Percentiles rank a stretch among this genome's conserved stretches.
These are phyloP conservation scores for Phalaenopsis aphrodite DNA, from an alignment of 106 monocot species.

Conservation along the genomic window DNA sequence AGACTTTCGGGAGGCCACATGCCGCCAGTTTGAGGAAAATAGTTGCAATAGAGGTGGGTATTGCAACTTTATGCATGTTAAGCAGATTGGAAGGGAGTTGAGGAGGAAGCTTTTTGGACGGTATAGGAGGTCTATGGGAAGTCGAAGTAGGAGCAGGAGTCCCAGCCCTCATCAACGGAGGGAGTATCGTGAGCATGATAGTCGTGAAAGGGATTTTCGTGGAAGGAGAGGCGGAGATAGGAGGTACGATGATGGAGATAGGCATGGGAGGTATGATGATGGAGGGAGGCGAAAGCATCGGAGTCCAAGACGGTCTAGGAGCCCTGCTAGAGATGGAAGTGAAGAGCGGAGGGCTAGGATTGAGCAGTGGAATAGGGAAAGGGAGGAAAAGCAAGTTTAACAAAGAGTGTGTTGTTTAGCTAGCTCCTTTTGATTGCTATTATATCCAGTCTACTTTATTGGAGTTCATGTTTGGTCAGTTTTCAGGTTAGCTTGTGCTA, in stretches of 20 bases:
- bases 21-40: constrained; percentile 69
- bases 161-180: constrained; percentile 18
- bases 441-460: neutral
- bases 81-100: constrained; percentile 60
- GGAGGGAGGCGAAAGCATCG: constrained; percentile 27
- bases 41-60: constrained; percentile 75
- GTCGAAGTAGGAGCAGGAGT: constrained; percentile 39
- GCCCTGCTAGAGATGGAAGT: constrained; percentile 56
- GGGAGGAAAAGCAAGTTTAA: constrained; percentile 30
- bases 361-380: constrained; percentile 74
- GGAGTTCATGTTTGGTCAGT: constrained; percentile 3
- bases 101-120: constrained; percentile 52
- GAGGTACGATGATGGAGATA: constrained; percentile 13
- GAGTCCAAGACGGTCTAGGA: constrained; percentile 29
- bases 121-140: constrained; percentile 20
- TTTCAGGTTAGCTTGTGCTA: constrained; percentile 8
- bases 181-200: constrained; percentile 18
- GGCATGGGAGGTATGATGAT: constrained; percentile 37
- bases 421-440: neutral
- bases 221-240: constrained; percentile 19
- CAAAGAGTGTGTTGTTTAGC: neutral
- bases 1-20: constrained; percentile 67
- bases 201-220: constrained; percentile 4
- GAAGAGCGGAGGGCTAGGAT: constrained; percentile 66
- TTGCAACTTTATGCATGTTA: constrained; percentile 80